A percentile compares a stretch with the other conserved stretches of the same genome.
Conservation (phyloP, 1,139 yeast species). For the Candida sojae region DNA sequence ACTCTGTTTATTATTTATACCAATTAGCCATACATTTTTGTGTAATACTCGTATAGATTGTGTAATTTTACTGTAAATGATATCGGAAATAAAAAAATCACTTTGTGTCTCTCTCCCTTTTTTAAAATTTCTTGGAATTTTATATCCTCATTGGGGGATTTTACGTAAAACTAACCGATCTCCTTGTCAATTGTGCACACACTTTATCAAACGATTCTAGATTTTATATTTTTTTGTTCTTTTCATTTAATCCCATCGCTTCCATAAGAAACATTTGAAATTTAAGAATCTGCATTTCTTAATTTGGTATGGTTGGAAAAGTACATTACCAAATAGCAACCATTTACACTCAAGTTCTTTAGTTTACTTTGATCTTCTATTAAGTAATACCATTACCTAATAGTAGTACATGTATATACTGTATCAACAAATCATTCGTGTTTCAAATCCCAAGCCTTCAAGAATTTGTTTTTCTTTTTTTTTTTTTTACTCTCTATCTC, state of each 20-base stretch:
- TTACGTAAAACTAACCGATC: background rate
- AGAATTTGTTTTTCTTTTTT: background rate
- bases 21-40: background rate
- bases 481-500: background rate
- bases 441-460: background rate
- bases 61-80: too few relatives aligned
- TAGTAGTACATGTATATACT: background rate
- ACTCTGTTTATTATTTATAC: background rate
- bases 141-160: background rate
- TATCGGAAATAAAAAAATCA: background rate
- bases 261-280: background rate
- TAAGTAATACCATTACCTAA: background rate
- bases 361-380: background rate
- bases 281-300: too few relatives aligned
- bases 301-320: too few relatives aligned
- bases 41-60: background rate
- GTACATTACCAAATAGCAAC: too few relatives aligned
- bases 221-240: background rate
- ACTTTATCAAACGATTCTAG: background rate
- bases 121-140: too few relatives aligned
- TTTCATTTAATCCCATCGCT: background rate
- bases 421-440: background rate
- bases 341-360: too few relatives aligned
- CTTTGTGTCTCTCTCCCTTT: background rate
- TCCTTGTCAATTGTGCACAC: background rate